Conservation (phyloP, 306 rosid species). For the Ammopiptanthus mongolicus region DNA sequence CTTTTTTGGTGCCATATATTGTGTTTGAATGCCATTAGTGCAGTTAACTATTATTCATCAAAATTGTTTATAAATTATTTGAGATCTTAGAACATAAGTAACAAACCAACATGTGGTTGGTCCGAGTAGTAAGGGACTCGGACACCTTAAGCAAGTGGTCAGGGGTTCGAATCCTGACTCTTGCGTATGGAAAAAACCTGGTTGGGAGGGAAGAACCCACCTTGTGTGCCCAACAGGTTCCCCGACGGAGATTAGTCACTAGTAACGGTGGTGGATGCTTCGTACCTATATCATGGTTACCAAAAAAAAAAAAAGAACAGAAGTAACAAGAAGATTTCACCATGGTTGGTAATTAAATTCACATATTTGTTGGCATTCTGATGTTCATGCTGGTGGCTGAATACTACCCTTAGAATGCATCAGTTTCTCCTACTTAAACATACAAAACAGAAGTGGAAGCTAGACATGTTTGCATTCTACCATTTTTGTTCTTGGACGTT, state of each 20-base stretch:
- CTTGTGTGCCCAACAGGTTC: too few relatives aligned
- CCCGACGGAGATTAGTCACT: too few relatives aligned
- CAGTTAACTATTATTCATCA: background rate
- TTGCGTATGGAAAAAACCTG: too few relatives aligned
- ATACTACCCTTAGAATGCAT: background rate
- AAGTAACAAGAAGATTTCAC: background rate
- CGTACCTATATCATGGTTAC: too few relatives aligned
- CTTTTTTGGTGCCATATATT: slow-evolving; percentile 9
- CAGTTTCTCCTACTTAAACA: background rate
- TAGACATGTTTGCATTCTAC: background rate
- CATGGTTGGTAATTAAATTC: slow-evolving; percentile 5
- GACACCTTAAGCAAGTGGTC: too few relatives aligned
- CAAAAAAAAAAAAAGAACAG: too few relatives aligned
- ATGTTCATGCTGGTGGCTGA: background rate
- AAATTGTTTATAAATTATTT: slow-evolving; percentile 1
- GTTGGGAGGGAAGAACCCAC: too few relatives aligned
- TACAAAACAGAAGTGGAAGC: background rate
- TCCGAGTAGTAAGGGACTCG: too few relatives aligned
- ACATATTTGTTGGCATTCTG: background rate
- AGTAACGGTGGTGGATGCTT: too few relatives aligned
- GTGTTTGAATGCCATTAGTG: background rate
- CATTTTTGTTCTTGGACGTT: background rate
- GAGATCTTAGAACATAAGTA: background rate
- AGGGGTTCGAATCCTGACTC: too few relatives aligned
- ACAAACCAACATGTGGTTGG: too few relatives aligned